phyloP scores from a whole-genome alignment of 108 stramenopile genomes.

The Cyclostephanos invisitatus region DNA sequence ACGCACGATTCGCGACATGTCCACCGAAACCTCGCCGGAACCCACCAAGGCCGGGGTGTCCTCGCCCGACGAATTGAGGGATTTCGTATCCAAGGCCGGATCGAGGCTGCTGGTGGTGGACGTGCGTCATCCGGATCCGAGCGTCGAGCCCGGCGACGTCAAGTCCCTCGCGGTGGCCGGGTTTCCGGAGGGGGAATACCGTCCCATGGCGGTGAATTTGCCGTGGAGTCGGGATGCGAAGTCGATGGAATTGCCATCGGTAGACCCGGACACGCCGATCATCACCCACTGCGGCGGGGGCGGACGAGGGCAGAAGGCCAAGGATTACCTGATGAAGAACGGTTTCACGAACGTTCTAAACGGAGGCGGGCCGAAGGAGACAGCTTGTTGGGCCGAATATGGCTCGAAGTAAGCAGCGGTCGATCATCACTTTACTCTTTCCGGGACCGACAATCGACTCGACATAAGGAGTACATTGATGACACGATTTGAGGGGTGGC shows the following conservation, averaged over 20 bases:
- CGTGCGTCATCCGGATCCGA: conserved; percentile 74
- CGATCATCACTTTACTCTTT: background rate
- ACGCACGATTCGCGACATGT: background rate
- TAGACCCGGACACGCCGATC: conserved; percentile 75
- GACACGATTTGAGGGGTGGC: no score
- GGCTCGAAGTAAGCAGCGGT: conserved; percentile 60
- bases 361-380: conserved; percentile 88
- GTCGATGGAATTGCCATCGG: conserved; percentile 66
- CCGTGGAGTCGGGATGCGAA: conserved; percentile 66
- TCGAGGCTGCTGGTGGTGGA: conserved; percentile 74
- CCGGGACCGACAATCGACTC: no score
- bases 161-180: conserved; percentile 64
- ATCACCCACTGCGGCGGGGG: conserved; percentile 93
- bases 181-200: conserved; percentile 47
- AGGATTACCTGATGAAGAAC: conserved; percentile 73
- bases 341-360: conserved; percentile 89
- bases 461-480: no score
- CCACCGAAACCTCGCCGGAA: conserved; percentile 4
- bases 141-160: conserved; percentile 76
- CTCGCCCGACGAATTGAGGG: conserved; percentile 64
- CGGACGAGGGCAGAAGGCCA: conserved; percentile 83
- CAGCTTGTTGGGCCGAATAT: conserved; percentile 80
- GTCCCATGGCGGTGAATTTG: conserved; percentile 67
- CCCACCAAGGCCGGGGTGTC: conserved; percentile 69
- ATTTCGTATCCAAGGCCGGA: conserved; percentile 68